Evolutionary conservation across 2,329 filamentous ascomycete genomes (phyloP).

Genomic region (Apiospora rasikravindrae): DNA sequence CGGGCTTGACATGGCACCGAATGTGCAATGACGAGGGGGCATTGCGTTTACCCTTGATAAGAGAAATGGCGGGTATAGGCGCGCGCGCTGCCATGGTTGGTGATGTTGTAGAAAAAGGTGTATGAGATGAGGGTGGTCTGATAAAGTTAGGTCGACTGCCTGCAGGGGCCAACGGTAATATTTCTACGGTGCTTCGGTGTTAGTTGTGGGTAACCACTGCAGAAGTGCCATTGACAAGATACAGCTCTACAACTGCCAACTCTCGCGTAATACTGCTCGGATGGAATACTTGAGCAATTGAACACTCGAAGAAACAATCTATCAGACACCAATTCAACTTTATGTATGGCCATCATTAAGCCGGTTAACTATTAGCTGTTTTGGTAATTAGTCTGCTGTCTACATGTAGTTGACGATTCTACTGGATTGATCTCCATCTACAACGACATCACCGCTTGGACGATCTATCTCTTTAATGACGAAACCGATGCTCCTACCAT

Average conservation of each 20-base stretch:
- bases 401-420: no score
- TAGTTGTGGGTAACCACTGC: neutral
- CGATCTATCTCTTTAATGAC: no score
- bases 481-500: no score
- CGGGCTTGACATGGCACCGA: constrained; percentile 71
- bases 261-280: no score
- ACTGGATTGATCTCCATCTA: no score
- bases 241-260: neutral
- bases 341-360: no score
- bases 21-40: constrained; percentile 57
- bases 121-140: neutral
- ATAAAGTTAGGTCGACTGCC: neutral
- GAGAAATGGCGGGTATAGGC: constrained; percentile 56
- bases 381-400: no score
- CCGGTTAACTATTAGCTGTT: no score
- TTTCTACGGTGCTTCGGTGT: neutral
- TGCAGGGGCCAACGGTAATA: neutral
- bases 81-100: constrained; percentile 45
- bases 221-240: neutral
- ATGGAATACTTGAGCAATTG: no score
- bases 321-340: no score
- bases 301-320: no score
- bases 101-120: neutral
- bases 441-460: no score
- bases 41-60: constrained; percentile 48